Evolutionary conservation across 176 grass and related monocot genomes (phyloP), one percentile per base, ranked within the genome.

Genomic region (Eremochloa ophiuroides): DNA sequence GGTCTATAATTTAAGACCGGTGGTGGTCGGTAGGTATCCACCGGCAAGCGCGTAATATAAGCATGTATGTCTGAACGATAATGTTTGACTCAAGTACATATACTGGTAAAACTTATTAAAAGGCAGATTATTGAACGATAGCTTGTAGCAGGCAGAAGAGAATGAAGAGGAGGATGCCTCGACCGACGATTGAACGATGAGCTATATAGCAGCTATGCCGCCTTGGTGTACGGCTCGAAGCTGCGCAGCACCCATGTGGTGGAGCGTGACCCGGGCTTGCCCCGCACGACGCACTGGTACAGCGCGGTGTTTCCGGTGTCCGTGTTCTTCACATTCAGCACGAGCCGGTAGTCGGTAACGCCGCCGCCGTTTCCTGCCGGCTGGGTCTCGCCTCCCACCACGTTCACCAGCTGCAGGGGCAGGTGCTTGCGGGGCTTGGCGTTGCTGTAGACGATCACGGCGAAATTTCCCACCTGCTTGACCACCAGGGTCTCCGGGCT

Each of bases 201-300:
- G 33, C 33, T 34, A 34, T 34, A 4, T 4, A n/a, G 6, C 10
- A 13, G 11, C 59, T 61, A 61, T 29, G 59, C 12, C 7, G 17
- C 3, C 30, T 7, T 61, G 38, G 47, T 68, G 71, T 42, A 35
- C 12, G 6, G 37, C 64, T 34, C 50, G 73, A 83, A 88, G 86
- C 66, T 56, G 66, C 2, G 66, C 20, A 88, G 86, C 80, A 73
- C 41, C 86, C 74, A 87, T 1, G 66, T n/a, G 26, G 23, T 71
- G 66, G 85, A n/a, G 56, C 34, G 56, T 15, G 80, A 72, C 2
- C 85, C 85, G 26, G 73, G 80, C 43, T 42, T 59, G 18, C 85
- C 85, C 80, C 80, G 17, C 55, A 78, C 80, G 33, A 65, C 18
- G 86, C 65, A 77, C 56, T 63, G 31, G 66, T 78, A 87, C 26